phyloP scores from a whole-genome alignment of 495 filamentous ascomycete genomes.

The Podospora appendiculata region DNA sequence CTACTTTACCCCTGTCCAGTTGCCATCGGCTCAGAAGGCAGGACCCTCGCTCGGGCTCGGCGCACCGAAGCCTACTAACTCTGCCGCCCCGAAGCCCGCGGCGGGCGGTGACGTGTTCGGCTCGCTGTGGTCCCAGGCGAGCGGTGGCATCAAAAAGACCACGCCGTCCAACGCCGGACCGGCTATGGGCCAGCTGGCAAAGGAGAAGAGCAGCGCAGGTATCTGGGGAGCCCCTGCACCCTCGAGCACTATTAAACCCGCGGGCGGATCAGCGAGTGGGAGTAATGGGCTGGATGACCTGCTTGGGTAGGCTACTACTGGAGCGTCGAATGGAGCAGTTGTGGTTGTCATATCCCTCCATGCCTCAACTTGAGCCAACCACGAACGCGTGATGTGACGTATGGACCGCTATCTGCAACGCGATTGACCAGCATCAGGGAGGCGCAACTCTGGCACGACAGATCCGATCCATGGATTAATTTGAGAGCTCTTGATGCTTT shows the following conservation, averaged over 20 bases:
- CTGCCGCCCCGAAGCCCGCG: constrained; percentile 44
- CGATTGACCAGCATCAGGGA: too few relatives aligned
- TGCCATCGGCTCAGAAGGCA: constrained; percentile 18
- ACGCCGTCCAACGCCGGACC: constrained; percentile 51
- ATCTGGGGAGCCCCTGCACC: constrained; percentile 63
- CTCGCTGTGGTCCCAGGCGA: constrained; percentile 72
- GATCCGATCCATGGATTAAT: too few relatives aligned
- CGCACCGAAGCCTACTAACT: constrained; percentile 8
- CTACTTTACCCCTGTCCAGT: constrained; percentile 81
- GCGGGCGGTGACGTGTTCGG: constrained; percentile 76
- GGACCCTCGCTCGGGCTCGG: constrained; percentile 17
- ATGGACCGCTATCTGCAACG: too few relatives aligned
- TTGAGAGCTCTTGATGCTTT: too few relatives aligned
- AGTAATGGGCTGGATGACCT: constrained; percentile 36
- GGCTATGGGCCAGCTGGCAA: constrained; percentile 85
- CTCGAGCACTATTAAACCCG: constrained; percentile 1
- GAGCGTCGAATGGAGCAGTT: not conserved
- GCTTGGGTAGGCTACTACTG: constrained; percentile 25
- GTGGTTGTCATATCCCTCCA: not conserved
- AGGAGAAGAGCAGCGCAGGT: constrained; percentile 88
- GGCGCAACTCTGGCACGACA: too few relatives aligned
- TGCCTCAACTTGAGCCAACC: not conserved
- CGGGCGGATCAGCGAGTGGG: constrained; percentile 4
- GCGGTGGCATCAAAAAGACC: constrained; percentile 71
- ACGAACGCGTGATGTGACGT: not conserved